Conservation (phyloP, 2,329 filamentous ascomycete genomes). For the Ramularia collo-cygni region DNA sequence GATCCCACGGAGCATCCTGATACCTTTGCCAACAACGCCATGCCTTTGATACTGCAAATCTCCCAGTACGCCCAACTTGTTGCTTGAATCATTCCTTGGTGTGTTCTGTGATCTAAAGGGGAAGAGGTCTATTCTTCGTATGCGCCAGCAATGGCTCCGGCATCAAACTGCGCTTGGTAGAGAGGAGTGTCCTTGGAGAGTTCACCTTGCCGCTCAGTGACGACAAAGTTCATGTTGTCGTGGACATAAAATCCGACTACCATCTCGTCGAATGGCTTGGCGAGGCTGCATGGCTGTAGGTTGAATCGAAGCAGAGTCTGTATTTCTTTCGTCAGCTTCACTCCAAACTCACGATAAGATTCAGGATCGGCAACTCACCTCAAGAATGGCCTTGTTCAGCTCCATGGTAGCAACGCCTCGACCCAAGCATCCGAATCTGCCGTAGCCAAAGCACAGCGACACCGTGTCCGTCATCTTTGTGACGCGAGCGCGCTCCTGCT, state of each 20-base stretch:
- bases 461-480: conserved; percentile 32
- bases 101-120: no score
- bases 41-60: no score
- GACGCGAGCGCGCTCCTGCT: conserved; percentile 24
- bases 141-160: conserved; percentile 16
- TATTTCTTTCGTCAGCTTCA: neutral
- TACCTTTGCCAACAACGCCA: no score
- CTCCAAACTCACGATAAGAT: neutral
- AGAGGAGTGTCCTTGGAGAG: neutral
- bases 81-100: no score
- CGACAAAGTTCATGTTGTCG: conserved; percentile 33
- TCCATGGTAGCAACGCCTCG: conserved; percentile 34
- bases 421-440: conserved; percentile 33
- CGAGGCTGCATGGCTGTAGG: conserved; percentile 32
- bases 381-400: conserved; percentile 33
- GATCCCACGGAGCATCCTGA: no score
- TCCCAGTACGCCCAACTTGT: no score
- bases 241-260: conserved; percentile 34
- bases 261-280: conserved; percentile 32
- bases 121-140: conserved; percentile 7
- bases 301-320: conserved; percentile 33
- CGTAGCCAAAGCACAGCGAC: conserved; percentile 31
- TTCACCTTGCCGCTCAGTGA: conserved; percentile 24
- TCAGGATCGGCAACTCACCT: conserved; percentile 25
- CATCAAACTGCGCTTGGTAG: conserved; percentile 1